These are phyloP conservation scores for Bryoglossum gracile DNA, from an alignment of 495 filamentous ascomycete species.

Conservation along the genomic window DNA sequence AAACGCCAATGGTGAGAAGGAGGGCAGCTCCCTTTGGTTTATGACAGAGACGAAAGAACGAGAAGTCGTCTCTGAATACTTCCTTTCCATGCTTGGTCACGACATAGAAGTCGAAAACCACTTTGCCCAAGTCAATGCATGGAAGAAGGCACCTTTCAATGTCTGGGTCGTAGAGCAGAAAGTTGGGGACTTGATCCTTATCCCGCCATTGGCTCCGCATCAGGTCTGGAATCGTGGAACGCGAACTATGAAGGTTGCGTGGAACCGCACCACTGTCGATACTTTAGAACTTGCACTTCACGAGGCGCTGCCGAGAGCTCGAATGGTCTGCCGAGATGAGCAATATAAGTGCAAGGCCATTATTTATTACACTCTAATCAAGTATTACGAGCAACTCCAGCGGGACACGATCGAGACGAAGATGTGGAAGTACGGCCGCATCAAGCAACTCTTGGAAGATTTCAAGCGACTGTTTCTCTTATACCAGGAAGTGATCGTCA, in stretches of 20 bases:
- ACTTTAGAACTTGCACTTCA: conserved; percentile 77
- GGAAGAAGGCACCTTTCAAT: conserved; percentile 85
- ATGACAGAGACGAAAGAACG: conserved; percentile 94
- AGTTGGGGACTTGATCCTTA: conserved; percentile 88
- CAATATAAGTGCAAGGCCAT: conserved; percentile 99
- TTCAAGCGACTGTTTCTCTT: conserved; percentile 72
- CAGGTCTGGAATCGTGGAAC: conserved; percentile 98
- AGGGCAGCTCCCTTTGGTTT: conserved; percentile 92
- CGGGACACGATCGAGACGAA: conserved; percentile 31
- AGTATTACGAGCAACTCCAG: conserved; percentile 62
- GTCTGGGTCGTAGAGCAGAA: conserved; percentile 90
- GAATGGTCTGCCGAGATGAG: conserved; percentile 94
- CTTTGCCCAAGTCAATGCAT: conserved; percentile 88
- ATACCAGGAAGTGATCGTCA: conserved; percentile 69
- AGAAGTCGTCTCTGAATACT: conserved; percentile 81
- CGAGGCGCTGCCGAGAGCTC: conserved; percentile 79
- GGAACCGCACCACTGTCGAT: conserved; percentile 94
- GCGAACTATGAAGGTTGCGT: conserved; percentile 91
- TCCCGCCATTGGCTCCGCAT: conserved; percentile 94
- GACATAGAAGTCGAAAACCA: conserved; percentile 95
- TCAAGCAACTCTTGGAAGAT: conserved; percentile 63
- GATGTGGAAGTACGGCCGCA: conserved; percentile 43
- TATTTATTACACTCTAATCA: conserved; percentile 72
- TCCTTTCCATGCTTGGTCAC: conserved; percentile 82
- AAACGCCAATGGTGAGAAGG: conserved; percentile 59